Evolutionary conservation across 495 filamentous ascomycete genomes (phyloP).

Genomic region (Oidiodendron maius): DNA sequence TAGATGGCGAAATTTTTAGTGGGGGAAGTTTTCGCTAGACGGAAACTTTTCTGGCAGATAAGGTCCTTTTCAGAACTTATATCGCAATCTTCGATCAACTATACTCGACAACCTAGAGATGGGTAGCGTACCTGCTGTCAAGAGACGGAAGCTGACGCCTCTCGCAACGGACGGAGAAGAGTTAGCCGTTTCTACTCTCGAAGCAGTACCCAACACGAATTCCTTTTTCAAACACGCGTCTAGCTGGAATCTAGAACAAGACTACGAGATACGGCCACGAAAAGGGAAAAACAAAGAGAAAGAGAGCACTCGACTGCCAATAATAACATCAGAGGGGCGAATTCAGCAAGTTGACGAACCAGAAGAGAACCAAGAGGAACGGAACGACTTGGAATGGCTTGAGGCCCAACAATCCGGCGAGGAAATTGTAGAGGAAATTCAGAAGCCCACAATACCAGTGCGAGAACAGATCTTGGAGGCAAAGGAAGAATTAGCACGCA

Average conservation of each 20-base stretch:
- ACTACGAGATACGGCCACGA: slow-evolving; percentile 75
- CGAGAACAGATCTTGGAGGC: slow-evolving; percentile 76
- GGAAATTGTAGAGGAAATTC: slow-evolving; percentile 33
- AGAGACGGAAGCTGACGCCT: slow-evolving; percentile 51
- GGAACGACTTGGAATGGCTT: slow-evolving; percentile 33
- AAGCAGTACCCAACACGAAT: slow-evolving; percentile 23
- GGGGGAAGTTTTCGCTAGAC: slow-evolving; percentile 24
- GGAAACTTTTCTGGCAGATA: slow-evolving; percentile 17
- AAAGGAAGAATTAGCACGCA: slow-evolving; percentile 85
- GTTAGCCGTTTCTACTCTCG: slow-evolving; percentile 26
- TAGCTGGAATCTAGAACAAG: slow-evolving; percentile 86
- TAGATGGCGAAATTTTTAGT: too few species aligned
- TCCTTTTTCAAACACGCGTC: slow-evolving; percentile 24
- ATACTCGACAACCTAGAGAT: slow-evolving; percentile 43
- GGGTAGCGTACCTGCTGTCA: slow-evolving; percentile 41
- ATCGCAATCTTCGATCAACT: slow-evolving; percentile 29
- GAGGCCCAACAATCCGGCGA: slow-evolving; percentile 34
- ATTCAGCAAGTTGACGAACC: slow-evolving; percentile 53
- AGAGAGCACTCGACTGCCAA: slow-evolving; percentile 70
- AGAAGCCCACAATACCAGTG: slow-evolving; percentile 55
- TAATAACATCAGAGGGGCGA: slow-evolving; percentile 72
- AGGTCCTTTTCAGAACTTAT: slow-evolving; percentile 11
- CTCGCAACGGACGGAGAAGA: slow-evolving; percentile 34
- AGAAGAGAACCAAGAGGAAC: slow-evolving; percentile 48
- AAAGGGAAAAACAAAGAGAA: slow-evolving; percentile 67